Base-by-base conservation (phyloP, 208 protist species). In the Herpetomonas tarakana region DNA sequence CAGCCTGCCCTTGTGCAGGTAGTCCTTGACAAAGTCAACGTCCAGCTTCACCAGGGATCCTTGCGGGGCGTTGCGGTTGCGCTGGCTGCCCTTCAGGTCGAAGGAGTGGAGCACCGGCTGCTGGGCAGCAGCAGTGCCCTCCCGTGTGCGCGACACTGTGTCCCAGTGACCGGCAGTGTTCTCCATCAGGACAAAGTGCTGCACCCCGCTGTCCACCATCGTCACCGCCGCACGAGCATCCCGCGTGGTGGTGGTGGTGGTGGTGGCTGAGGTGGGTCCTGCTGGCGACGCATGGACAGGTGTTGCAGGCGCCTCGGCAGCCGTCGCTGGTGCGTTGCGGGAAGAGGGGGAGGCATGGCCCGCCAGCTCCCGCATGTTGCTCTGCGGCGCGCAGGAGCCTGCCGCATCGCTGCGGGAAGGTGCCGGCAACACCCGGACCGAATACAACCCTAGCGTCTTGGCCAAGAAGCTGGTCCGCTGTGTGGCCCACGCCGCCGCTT, bases 31-130 rank as follows among this genome's bases (percentile, higher is more conserved):
- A 21, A 94, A 61, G 62, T 94, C 81, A n/a, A 73, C 72, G 68
- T 94, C 88, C 0, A 92, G 65, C 35, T 71, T 71, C 29, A 94
- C 88, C 3, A 57, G 51, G 26, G 81, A 72, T 1, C 73, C 74
- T n/a, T 73, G 65, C 26, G 71, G 64, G 12, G 81, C 78, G 0
- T 68, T 78, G 38, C 88, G 83, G 65, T 92, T 94, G 54, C 83
- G 76, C 57, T 92, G 88, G 39, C 88, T 94, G 2, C 88, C 88
- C 57, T 94, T 94, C 18, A 94, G 67, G 31, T 94, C 88, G 60
- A 85, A 94, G 1, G 59, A 6, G 47, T 51, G 52, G 52, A 11
- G 52, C 6, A 39, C 52, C 11, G 31, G 16, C 53, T 55, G 54
- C 18, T 49, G 49, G 7, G 38, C 29, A 2, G 51, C 47, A n/a